These are phyloP conservation scores for Aschersonia sp. DNA, from an alignment of 2,329 filamentous ascomycete species.

Conservation along the genomic window DNA sequence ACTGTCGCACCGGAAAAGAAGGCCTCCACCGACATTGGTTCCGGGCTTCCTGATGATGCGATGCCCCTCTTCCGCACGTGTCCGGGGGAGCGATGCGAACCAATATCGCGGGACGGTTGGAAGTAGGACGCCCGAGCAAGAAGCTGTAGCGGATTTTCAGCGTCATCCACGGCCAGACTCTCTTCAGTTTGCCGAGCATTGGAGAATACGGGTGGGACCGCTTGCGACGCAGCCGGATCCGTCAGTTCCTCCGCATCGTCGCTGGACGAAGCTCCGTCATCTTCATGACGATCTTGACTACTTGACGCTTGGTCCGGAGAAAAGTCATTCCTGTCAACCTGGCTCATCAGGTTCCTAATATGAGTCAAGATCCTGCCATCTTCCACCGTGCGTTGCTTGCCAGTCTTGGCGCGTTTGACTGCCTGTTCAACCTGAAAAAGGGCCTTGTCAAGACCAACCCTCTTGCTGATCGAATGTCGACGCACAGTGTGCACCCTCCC, in stretches of 20 bases:
- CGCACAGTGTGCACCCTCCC: background rate
- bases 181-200: slow-evolving; percentile 24
- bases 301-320: slow-evolving; percentile 2
- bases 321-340: slow-evolving; percentile 8
- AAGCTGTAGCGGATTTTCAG: slow-evolving; percentile 60
- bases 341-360: slow-evolving; percentile 24
- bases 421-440: slow-evolving; percentile 62
- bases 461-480: slow-evolving; percentile 36
- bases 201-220: background rate
- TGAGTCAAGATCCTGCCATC: slow-evolving; percentile 30
- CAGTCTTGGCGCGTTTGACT: slow-evolving; percentile 37
- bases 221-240: slow-evolving; percentile 5
- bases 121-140: slow-evolving; percentile 49
- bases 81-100: no score
- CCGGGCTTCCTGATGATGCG: no score
- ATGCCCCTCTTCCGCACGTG: no score
- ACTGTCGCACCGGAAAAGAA: no score
- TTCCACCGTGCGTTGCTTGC: slow-evolving; percentile 23
- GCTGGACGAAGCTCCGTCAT: slow-evolving; percentile 8
- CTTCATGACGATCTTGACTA: slow-evolving; percentile 14
- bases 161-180: slow-evolving; percentile 51
- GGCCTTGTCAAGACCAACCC: slow-evolving; percentile 59
- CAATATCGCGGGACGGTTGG: no score
- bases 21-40: no score
- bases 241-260: slow-evolving; percentile 10